Evolutionary conservation across 768 basidiomycete genomes (phyloP), one percentile per base, ranked within the genome.

Genomic region (Lentinula lateritia): DNA sequence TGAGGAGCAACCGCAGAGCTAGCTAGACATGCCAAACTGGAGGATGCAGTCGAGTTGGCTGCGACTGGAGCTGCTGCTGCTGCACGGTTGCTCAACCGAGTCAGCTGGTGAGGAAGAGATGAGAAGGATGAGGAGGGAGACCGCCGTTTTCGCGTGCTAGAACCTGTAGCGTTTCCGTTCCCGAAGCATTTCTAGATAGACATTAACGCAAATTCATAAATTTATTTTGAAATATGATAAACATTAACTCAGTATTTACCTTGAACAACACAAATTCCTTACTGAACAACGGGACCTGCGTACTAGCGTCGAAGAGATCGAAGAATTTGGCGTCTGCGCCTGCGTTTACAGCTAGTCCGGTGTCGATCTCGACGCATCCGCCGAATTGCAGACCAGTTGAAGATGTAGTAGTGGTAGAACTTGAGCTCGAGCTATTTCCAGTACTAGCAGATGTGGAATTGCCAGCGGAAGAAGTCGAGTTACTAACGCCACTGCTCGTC

Each of bases 361-460:
- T 75, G 35, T 65, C 65, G 18, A 76, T 66, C 13, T 70, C 69
- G 45, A 75, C 66, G 63, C 74, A 78, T 0, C 76, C 76, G 13
- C 68, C 69, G 28, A 76, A 73, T 50, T 63, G 66, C 8, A 57
- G 52, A 23, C 42, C 48, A 13, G 13, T 61, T 56, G 52, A 61
- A 63, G 35, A 67, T 7, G 58, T 50, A 10, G 18, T 56, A 6
- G 6, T 54, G 15, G n/a, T 53, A 57, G 28, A 2, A 28, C 28
- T 28, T 28, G 28, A 28, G 28, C 10, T 41, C 13, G 56, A 42
- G 16, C 16, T 43, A 32, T 13, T 34, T 2, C 16, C 16, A 20
- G 6, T 34, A 32, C 5, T 32, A 36, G 5, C 13, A 8, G 23
- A 8, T 10, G 32, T 34, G 16, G 20, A 23, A n/a, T 32, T 16